phyloP scores from a whole-genome alignment of 768 basidiomycete genomes.

The Lactifluus piperatus region DNA sequence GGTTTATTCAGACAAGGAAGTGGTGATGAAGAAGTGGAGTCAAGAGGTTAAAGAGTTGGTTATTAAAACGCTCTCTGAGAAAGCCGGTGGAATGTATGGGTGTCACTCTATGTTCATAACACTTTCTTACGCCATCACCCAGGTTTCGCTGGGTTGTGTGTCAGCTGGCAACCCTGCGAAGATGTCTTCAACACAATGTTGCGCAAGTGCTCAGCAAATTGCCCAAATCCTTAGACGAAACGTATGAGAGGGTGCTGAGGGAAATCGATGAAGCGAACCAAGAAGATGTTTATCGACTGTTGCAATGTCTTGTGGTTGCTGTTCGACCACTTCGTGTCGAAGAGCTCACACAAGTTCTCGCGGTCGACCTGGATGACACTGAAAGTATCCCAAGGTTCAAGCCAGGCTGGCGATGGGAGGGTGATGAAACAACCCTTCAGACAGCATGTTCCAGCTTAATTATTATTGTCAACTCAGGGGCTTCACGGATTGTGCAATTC shows the following conservation, averaged over 20 bases:
- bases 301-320: neutral
- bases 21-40: neutral
- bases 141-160: neutral
- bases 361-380: neutral
- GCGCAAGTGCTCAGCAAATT: neutral
- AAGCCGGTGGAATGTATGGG: neutral
- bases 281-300: neutral
- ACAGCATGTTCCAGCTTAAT: neutral
- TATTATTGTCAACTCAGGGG: neutral
- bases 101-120: neutral
- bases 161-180: neutral
- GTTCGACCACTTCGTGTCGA: neutral
- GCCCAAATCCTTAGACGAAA: neutral
- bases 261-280: neutral
- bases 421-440: neutral
- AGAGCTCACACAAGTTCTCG: neutral
- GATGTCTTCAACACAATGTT: neutral
- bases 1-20: constrained; percentile 24
- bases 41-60: neutral
- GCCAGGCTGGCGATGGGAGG: neutral
- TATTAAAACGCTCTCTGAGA: neutral
- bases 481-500: neutral
- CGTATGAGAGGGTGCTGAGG: neutral
- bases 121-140: neutral
- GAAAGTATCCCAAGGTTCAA: neutral